Evolutionary conservation across 164 flowering plant genomes (phyloP).

Genomic region (Platanus orientalis): DNA sequence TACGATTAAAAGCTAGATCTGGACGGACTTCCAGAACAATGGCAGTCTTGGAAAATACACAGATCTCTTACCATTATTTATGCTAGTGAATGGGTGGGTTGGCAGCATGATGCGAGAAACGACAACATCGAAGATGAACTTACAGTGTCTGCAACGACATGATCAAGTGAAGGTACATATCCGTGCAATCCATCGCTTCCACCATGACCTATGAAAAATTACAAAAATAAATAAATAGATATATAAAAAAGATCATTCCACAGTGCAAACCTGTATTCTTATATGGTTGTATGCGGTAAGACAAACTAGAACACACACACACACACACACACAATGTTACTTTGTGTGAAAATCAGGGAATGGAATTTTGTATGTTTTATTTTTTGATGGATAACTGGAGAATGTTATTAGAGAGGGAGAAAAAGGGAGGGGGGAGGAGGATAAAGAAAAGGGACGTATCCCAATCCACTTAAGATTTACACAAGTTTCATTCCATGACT

Average conservation of each 20-base stretch:
- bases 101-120: conserved; percentile 1
- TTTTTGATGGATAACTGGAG: too few species aligned
- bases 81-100: background rate
- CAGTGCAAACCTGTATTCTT: background rate
- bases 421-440: too few species aligned
- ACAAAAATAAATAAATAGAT: background rate
- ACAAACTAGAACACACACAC: background rate
- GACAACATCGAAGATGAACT: conserved; percentile 24
- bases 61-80: background rate
- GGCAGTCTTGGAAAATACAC: background rate
- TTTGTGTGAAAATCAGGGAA: too few species aligned
- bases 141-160: conserved; percentile 94
- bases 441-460: too few species aligned
- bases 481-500: too few species aligned
- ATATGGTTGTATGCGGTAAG: background rate
- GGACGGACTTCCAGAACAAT: background rate
- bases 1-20: background rate
- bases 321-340: too few species aligned
- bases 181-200: conserved; percentile 99
- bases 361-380: too few species aligned
- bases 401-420: too few species aligned
- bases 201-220: conserved; percentile 69
- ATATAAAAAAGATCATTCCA: background rate
- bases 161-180: conserved; percentile 95
- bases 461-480: too few species aligned